Percentiles rank a stretch among this genome's conserved stretches.
phyloP scores from a whole-genome alignment of 805 yeast genomes.

The Wickerhamiella brachini region DNA sequence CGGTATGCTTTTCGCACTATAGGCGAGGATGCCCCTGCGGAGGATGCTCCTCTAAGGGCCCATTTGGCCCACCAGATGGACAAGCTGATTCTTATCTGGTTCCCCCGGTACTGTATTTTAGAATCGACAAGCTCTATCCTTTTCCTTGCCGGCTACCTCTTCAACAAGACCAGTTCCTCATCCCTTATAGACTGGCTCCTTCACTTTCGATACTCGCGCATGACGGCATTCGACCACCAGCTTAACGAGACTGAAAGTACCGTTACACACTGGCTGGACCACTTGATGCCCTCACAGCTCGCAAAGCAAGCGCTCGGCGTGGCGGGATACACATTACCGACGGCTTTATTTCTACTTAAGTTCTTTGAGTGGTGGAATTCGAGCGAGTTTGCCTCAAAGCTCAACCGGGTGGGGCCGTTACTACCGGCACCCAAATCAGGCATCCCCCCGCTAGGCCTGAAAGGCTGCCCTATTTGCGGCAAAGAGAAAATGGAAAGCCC shows the following conservation, averaged over 20 bases:
- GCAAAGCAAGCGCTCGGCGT: conserved; percentile 1
- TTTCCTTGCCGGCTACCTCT: conserved; percentile 49
- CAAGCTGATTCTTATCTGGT: conserved; percentile 37
- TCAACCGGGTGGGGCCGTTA: conserved; percentile 10
- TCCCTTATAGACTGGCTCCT: conserved; percentile 46
- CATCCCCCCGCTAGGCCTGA: conserved; percentile 13
- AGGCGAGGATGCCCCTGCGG: conserved; percentile 19
- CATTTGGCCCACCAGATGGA: conserved; percentile 21
- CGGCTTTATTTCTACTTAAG: conserved; percentile 66
- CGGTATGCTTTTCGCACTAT: conserved; percentile 38
- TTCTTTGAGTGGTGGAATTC: conserved; percentile 90
- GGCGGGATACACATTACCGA: conserved; percentile 44
- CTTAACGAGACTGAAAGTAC: background rate
- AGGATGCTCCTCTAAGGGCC: conserved; percentile 13
- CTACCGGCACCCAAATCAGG: conserved; percentile 14
- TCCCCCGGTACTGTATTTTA: conserved; percentile 42
- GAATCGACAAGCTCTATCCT: conserved; percentile 38
- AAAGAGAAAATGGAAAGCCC: conserved; percentile 51
- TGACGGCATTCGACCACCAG: conserved; percentile 25
- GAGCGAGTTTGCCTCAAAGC: conserved; percentile 43
- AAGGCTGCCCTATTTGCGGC: conserved; percentile 57
- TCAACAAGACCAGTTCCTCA: conserved; percentile 53
- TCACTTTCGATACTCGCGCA: conserved; percentile 50
- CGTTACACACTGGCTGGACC: conserved; percentile 1
- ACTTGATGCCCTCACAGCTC: background rate